Evolutionary conservation across 805 yeast genomes (phyloP), one percentile per base, ranked within the genome.

Genomic region (Yamadazyma paraphyllophila): DNA sequence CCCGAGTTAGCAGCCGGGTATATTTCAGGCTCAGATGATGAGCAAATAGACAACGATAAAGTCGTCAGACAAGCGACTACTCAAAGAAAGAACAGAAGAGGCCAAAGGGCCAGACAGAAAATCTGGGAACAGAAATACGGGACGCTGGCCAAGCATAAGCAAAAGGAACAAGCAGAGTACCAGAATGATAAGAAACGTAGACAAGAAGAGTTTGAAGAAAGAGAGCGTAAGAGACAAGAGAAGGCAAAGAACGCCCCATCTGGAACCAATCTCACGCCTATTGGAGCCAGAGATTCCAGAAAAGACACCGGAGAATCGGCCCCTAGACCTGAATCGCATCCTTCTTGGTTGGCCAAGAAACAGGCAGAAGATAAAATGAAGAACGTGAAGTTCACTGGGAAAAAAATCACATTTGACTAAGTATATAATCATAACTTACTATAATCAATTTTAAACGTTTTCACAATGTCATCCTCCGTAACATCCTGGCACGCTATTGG

Each of bases 311-410:
- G 55, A n/a, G 34, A 36, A 24, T 15, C n/a, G 24, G 37, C 44
- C 7, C 11, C 25, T 10, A 14, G 8, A n/a, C 40, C 40, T n/a
- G 46, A 46, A 4, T 45, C 86, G 52, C 99, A 94, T 78, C 99
- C 99, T n/a, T 94, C 99, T 2, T 94, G 99, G 99, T 83, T 80
- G 56, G 99, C 99, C 16, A 88, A 87, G 70, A 81, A 78, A 69
- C 66, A 77, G 51, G 87, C 82, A 24, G 85, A 87, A 58, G 86
- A 85, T 54, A 78, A 80, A 42, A 62, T 72, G 52, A 78, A 81
- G 66, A 78, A 80, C 46, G 82, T 76, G 40, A 81, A 83, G 61
- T 90, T 90, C 60, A 64, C 73, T 42, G 99, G 99, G 61, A 91
- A 89, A 68, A 92, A 91, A 72, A 77, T 86, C 54, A 81, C 76